phyloP scores from a whole-genome alignment of 2,329 filamentous ascomycete species.

The Venturia asperata region DNA sequence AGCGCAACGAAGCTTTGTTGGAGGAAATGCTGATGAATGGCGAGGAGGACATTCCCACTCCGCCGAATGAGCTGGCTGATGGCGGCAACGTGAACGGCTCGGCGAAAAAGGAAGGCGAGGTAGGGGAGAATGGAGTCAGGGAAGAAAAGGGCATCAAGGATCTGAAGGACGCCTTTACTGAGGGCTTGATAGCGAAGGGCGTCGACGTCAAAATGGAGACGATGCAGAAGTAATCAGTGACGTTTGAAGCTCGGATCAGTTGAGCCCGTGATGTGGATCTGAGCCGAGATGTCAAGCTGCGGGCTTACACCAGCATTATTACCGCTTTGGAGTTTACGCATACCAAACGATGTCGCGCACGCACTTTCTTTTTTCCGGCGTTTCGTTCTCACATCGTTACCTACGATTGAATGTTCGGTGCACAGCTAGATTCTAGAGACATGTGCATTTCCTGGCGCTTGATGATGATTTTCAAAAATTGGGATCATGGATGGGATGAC shows the following conservation, averaged over 20 bases:
- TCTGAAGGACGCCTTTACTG: slow-evolving; percentile 36
- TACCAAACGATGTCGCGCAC: background rate
- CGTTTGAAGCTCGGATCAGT: background rate
- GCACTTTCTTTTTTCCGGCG: background rate
- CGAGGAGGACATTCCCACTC: slow-evolving; percentile 17
- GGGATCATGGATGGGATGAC: background rate
- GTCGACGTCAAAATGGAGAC: slow-evolving; percentile 12
- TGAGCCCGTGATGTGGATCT: background rate
- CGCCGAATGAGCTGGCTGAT: background rate
- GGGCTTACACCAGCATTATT: background rate
- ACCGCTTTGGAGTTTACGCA: background rate
- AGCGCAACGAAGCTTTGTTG: slow-evolving; percentile 37
- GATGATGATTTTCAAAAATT: background rate
- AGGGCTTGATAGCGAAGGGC: slow-evolving; percentile 31
- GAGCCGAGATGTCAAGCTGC: background rate
- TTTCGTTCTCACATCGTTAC: background rate
- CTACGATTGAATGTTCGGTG: background rate
- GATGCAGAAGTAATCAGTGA: background rate
- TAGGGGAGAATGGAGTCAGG: slow-evolving; percentile 13
- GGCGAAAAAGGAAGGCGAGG: slow-evolving; percentile 16
- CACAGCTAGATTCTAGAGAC: background rate
- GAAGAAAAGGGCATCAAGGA: slow-evolving; percentile 25
- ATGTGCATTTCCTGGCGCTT: background rate
- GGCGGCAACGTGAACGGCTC: slow-evolving; percentile 19
- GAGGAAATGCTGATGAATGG: slow-evolving; percentile 22